Percentiles rank a stretch among this genome's conserved stretches.
These are phyloP conservation scores for Oryza meyeriana DNA, from an alignment of 176 grass and related monocot genomes.

Conservation along the genomic window DNA sequence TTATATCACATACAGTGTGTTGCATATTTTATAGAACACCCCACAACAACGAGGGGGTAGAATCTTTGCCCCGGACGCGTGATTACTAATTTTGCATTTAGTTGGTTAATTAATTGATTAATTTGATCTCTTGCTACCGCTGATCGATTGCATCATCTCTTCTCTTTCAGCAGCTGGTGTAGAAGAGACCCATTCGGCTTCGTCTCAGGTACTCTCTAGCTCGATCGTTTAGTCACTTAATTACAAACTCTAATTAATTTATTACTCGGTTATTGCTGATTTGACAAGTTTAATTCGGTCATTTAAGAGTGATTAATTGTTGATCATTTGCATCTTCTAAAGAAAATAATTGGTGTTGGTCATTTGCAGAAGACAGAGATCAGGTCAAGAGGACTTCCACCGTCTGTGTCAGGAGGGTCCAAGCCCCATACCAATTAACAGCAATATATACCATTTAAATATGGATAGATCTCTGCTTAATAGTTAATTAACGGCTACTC, in stretches of 20 bases:
- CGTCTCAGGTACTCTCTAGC: conserved; percentile 20
- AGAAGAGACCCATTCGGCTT: not conserved
- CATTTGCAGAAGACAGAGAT: conserved; percentile 33
- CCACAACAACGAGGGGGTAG: too few relatives aligned
- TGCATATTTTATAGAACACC: too few relatives aligned
- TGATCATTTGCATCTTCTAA: not conserved
- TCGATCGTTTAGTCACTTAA: not conserved
- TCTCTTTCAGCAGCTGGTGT: conserved; percentile 7
- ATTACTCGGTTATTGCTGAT: not conserved
- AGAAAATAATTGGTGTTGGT: not conserved
- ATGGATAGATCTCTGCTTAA: not conserved
- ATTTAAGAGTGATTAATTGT: not conserved
- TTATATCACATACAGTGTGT: too few relatives aligned
- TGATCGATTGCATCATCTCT: not conserved
- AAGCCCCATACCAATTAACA: not conserved
- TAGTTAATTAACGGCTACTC: not conserved
- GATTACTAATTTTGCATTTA: too few relatives aligned
- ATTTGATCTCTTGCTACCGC: not conserved
- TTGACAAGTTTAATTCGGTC: not conserved
- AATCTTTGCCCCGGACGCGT: too few relatives aligned
- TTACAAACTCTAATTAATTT: not conserved
- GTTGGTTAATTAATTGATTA: not conserved
- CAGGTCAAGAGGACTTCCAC: conserved; percentile 23
- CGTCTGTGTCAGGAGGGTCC: not conserved
- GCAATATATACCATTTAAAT: not conserved